phyloP scores from a whole-genome alignment of 2,329 filamentous ascomycete genomes.

The Penicillium sp. region DNA sequence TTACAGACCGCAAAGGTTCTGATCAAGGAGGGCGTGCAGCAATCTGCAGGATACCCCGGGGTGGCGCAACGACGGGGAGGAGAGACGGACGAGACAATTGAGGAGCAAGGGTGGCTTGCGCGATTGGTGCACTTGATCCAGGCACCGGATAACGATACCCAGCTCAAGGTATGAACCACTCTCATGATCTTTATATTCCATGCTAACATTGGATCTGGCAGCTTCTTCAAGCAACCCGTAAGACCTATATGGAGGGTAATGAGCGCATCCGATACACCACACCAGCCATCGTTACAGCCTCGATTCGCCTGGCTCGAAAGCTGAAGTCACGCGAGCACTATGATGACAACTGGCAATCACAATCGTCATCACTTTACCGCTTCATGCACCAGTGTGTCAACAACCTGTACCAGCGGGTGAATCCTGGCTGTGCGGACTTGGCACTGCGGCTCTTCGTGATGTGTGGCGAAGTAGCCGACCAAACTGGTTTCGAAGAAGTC shows the following conservation, averaged over 20 bases:
- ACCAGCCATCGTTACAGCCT: conserved; percentile 82
- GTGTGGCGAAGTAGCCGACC: conserved; percentile 87
- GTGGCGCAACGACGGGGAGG: conserved; percentile 66
- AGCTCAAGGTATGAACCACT: conserved; percentile 62
- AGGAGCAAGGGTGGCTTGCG: conserved; percentile 96
- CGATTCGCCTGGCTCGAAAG: conserved; percentile 79
- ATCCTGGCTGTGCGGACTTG: conserved; percentile 76
- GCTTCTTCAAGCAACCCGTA: conserved; percentile 80
- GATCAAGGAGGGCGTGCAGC: conserved; percentile 86
- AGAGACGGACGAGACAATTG: conserved; percentile 95
- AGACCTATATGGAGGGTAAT: conserved; percentile 84
- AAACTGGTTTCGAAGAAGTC: conserved; percentile 88
- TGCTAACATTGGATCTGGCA: conserved; percentile 28
- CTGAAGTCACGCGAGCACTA: conserved; percentile 90
- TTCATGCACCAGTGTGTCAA: conserved; percentile 89
- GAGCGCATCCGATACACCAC: conserved; percentile 95
- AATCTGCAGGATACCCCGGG: conserved; percentile 77
- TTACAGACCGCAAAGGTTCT: conserved; percentile 84
- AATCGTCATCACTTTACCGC: conserved; percentile 81
- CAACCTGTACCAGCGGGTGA: conserved; percentile 80
- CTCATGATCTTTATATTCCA: not conserved
- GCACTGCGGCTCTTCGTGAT: conserved; percentile 84
- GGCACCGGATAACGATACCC: conserved; percentile 80
- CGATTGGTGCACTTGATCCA: conserved; percentile 84
- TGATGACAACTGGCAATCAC: conserved; percentile 67